Base-by-base conservation (phyloP, 345 rosid genomes). In the Erucastrum elatum region DNA sequence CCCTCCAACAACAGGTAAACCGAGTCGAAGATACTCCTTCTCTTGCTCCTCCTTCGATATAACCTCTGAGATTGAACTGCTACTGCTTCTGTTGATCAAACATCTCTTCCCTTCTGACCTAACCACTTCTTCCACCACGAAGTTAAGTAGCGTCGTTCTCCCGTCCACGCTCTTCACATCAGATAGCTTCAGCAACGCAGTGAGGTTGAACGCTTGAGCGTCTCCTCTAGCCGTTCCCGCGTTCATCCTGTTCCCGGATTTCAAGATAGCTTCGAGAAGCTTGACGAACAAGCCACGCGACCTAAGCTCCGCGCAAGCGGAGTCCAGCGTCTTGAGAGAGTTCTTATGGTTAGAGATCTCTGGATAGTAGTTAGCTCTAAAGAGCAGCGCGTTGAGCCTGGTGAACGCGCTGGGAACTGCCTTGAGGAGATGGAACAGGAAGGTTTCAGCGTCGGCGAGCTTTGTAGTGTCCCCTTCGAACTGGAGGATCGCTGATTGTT, bases 141-240 rank as follows among this genome's bases (percentile, higher is more conserved):
- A 90, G 82, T 89, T 90, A 49, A 94, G 98, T 16, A 91, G 84
- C 33, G 91, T 90, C 26, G 96, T 91, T 72, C 86, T 89, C 63
- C 98, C 94, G 64, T 89, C 88, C 0, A 85, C 87, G 85, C 96
- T 90, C 78, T 88, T 91, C 11, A 90, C 87, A 63, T 94, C 90
- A 0, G 93, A 87, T 4, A 91, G 91, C 74, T 91, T 90, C 10
- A 85, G 77, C 17, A 90, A 86, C 13, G 96, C 87, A 0, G 82
- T 84, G 46, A 90, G 88, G 75, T 89, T 86, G 76, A 94, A 94
- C 59, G 93, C 94, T 44, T 85, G 85, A 7, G 98, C 98, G 34
- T 94, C 87, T 49, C 98, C 98, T 81, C 97, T 86, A 11, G 92
- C 73, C 3, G 98, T 90, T 80, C 98, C 98, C 0, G 94, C 94